Conservation (phyloP, 208 protist species). For the Balamuthia mandrillaris region DNA sequence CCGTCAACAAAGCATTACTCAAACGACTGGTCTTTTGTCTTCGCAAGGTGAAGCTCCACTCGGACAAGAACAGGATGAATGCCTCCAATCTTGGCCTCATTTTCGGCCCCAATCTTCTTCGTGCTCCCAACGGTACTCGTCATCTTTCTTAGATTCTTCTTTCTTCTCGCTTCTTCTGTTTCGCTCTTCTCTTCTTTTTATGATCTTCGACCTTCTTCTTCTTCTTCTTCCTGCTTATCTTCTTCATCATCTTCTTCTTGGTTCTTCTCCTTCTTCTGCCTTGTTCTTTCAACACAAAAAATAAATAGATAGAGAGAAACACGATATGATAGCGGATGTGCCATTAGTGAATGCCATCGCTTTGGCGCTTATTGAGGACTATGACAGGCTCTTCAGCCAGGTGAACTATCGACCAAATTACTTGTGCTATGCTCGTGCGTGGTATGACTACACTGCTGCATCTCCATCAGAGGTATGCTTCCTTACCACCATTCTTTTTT, state of each 20-base stretch:
- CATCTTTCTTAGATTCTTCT: not conserved
- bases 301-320: not conserved
- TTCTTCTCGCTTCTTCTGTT: not conserved
- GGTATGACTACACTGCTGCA: not conserved
- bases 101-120: constrained; percentile 1
- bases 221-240: too few species aligned
- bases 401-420: not conserved
- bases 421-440: constrained; percentile 13
- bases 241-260: too few species aligned
- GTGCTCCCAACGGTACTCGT: not conserved
- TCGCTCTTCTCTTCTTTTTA: not conserved
- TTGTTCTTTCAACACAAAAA: not conserved
- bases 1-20: not conserved
- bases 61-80: constrained; percentile 28
- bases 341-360: constrained; percentile 1
- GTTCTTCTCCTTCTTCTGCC: not conserved
- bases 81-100: not conserved
- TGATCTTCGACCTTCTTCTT: too few species aligned
- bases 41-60: constrained; percentile 22
- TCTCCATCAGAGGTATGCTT: not conserved
- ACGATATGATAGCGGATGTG: not conserved
- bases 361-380: not conserved
- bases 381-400: not conserved
- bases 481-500: not conserved
- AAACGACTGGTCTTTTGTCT: constrained; percentile 1